phyloP scores from a whole-genome alignment of 139 green algal species.

The Trebouxia sp. region DNA sequence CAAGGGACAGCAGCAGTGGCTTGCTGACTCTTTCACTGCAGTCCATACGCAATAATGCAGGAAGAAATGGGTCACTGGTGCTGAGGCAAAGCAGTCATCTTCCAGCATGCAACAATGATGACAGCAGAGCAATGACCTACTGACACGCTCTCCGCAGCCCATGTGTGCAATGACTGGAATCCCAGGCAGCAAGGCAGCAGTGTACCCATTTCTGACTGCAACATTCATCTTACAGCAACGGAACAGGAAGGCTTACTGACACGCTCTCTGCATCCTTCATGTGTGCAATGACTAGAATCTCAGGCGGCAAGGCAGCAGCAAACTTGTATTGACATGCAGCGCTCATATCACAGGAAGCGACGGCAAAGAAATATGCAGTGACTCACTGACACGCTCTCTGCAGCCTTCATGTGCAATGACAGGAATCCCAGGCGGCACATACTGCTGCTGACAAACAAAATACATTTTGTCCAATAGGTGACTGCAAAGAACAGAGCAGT shows the following conservation, averaged over 20 bases:
- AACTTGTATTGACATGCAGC: background rate
- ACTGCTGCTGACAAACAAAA: no score
- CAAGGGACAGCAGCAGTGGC: no score
- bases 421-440: background rate
- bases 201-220: background rate
- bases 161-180: background rate
- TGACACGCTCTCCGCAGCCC: conserved; percentile 16
- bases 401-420: conserved; percentile 27
- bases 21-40: no score
- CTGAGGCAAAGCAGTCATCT: no score
- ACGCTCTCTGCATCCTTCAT: conserved; percentile 2
- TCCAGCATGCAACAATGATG: no score
- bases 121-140: background rate
- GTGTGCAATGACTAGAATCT: background rate
- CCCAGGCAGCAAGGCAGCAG: background rate
- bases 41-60: no score
- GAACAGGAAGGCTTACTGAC: conserved; percentile 10
- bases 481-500: no score
- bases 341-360: background rate
- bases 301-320: background rate
- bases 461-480: no score
- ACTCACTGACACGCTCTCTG: conserved; percentile 20
- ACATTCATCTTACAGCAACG: background rate
- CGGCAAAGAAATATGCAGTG: background rate
- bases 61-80: no score